Evolutionary conservation across 2,329 filamentous ascomycete species (phyloP), one percentile per base, ranked within the genome.

Genomic region (Ophiocordyceps polyrhachis-furcata): DNA sequence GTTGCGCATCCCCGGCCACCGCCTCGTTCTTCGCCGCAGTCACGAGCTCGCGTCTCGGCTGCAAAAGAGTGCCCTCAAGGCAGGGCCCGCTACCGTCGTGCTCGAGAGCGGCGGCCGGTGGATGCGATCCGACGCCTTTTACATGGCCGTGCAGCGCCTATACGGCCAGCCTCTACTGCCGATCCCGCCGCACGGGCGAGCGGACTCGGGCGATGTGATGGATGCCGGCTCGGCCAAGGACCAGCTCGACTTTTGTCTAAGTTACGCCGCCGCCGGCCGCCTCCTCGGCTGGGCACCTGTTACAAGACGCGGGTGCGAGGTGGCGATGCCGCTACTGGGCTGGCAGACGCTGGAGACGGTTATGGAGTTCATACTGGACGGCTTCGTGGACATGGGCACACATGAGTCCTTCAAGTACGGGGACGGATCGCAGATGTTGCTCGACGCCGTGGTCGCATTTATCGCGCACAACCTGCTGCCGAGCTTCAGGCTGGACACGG

Each of bases 331-430:
- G 44, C 64, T 76, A 5, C 54, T 83, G 40, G 68, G 66, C 48
- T 83, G 78, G 78, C 66, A 74, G 44, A 82, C 73, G 0, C 51
- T 83, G 14, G 75, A 81, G 51, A 65, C 64, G 17, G 74, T 68
- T 2, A 57, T 85, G 13, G 69, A 69, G n/a, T 81, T 80, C 55
- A 69, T 68, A 1, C 57, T 81, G 48, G 61, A 62, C 12, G 58
- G 54, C 2, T 51, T 58, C 20, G 46, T 51, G 14, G 62, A 66
- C 43, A 53, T 55, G 41, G 59, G 59, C 9, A 57, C 59, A 11
- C 56, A 62, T 47, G 70, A 69, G 44, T 60, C 59, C 5, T 76
- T 76, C 52, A 60, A 57, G 47, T 62, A 61, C 31, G 76, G 74
- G 5, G 68, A 69, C 12, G 71, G 71, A 47, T 71, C 69, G 28